Percentiles rank a stretch among this genome's conserved stretches.
phyloP scores from a whole-genome alignment of 306 rosid species.

The Delonix regia region DNA sequence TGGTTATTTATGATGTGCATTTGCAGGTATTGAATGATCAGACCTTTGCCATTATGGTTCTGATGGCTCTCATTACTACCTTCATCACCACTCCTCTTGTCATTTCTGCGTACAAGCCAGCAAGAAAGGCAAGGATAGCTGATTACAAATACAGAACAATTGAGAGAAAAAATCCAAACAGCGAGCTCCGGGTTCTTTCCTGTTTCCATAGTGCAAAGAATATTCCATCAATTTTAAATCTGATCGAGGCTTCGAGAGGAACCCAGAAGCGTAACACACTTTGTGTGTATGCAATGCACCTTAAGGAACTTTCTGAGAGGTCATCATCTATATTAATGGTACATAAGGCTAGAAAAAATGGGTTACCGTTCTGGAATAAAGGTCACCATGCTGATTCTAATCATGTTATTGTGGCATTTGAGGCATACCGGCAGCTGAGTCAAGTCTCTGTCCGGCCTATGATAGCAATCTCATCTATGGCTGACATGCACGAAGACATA shows the following conservation, averaged over 20 bases:
- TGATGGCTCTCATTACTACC: constrained; percentile 90
- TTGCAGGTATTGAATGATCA: constrained; percentile 91
- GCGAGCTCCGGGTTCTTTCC: constrained; percentile 67
- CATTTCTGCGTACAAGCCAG: constrained; percentile 62
- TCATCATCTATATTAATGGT: constrained; percentile 83
- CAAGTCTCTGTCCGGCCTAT: constrained; percentile 71
- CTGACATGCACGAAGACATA: constrained; percentile 78
- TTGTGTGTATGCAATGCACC: constrained; percentile 83
- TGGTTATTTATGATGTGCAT: constrained; percentile 21
- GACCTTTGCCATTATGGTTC: constrained; percentile 88
- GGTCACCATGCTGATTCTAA: constrained; percentile 43
- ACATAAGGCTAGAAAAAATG: constrained; percentile 76
- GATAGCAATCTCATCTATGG: constrained; percentile 76
- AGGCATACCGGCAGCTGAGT: constrained; percentile 73
- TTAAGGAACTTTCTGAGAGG: constrained; percentile 84
- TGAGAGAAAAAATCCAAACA: constrained; percentile 53
- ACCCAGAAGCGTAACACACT: constrained; percentile 57
- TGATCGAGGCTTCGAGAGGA: constrained; percentile 84
- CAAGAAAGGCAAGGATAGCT: constrained; percentile 43
- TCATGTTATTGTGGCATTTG: constrained; percentile 66
- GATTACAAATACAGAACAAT: constrained; percentile 68
- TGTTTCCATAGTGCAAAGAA: constrained; percentile 72
- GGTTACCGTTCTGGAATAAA: constrained; percentile 79
- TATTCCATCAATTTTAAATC: constrained; percentile 73
- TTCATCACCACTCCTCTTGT: constrained; percentile 85